Conservation (phyloP, 805 yeast genomes). For the Candida vartiovaarae region DNA sequence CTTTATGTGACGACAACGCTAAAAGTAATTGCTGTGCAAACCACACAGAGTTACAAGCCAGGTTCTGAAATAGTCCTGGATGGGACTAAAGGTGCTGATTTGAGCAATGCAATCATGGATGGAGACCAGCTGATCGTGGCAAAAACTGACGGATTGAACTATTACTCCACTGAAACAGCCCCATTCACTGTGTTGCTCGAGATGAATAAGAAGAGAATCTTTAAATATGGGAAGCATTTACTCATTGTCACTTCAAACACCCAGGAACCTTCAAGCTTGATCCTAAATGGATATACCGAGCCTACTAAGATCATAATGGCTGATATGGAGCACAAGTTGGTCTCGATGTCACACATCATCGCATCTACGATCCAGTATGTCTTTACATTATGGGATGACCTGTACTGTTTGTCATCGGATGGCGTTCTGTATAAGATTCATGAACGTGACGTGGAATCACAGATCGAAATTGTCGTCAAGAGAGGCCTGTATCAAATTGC, state of each 20-base stretch:
- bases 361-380: slow-evolving; percentile 56
- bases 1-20: slow-evolving; percentile 73
- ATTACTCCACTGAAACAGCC: slow-evolving; percentile 50
- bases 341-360: slow-evolving; percentile 64
- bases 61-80: slow-evolving; percentile 47
- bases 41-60: slow-evolving; percentile 74
- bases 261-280: slow-evolving; percentile 26
- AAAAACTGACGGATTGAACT: slow-evolving; percentile 52
- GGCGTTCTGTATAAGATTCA: slow-evolving; percentile 65
- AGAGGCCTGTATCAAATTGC: slow-evolving; percentile 72
- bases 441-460: slow-evolving; percentile 61
- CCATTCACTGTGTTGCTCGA: slow-evolving; percentile 50
- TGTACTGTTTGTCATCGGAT: slow-evolving; percentile 62
- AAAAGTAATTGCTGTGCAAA: slow-evolving; percentile 60
- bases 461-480: slow-evolving; percentile 59
- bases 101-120: slow-evolving; percentile 34
- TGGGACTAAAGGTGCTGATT: slow-evolving; percentile 36
- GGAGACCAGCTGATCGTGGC: slow-evolving; percentile 56
- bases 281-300: slow-evolving; percentile 25
- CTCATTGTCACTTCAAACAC: slow-evolving; percentile 49
- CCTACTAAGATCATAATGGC: slow-evolving; percentile 58
- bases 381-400: slow-evolving; percentile 47
- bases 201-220: slow-evolving; percentile 45
- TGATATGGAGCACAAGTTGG: slow-evolving; percentile 62
- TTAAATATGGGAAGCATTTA: slow-evolving; percentile 47